Base-by-base conservation (phyloP, 2,329 filamentous ascomycete species). In the Alternaria rosae region DNA sequence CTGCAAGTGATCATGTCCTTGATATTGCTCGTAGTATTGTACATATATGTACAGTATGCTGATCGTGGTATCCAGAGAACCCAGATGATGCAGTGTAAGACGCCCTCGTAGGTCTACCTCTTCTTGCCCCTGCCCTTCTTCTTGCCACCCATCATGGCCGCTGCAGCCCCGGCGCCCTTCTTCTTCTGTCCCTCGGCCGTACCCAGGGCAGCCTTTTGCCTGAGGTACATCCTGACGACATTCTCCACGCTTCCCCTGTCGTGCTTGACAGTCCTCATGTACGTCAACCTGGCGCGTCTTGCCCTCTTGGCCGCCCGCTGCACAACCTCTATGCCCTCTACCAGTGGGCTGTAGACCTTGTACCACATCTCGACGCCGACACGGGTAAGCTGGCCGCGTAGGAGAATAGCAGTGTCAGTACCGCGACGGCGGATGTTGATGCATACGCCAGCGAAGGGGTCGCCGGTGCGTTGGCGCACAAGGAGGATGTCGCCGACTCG, bases 301-400 rank as follows among this genome's bases (percentile, higher is more conserved):
- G 93, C 92, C 79, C 93, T 88, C 90, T 93, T 95, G 76, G 88
- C 86, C 67, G 88, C 87, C 72, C 94, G 86, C 87, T 97, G 92
- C 80, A 98, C 92, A 72, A 99, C 91, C 82, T 99, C 94, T 75
- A 99, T 93, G 67, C 92, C 92, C 77, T 91, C 89, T 30, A 98
- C 91, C 76, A 92, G 91, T 63, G 94, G 94, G 76, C 89, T 92
- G 84, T 95, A 98, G 61, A 98, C 85, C 85, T 99, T 99, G 82
- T 92, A 93, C 90, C 93, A 97, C 92, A 97, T 95, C 86, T 99
- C 95, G 62, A 97, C 92, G 63, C 92, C 92, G 7, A 96, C 88
- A 71, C 92, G 88, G 69, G 92, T 94, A 71, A 99, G 83, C 77
- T 96, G 89, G 72, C 94, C 94, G 59, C 95, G 88, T 62, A 99